Base-by-base conservation (phyloP, 2,329 filamentous ascomycete genomes). In the Emergomyces pasteurianus region DNA sequence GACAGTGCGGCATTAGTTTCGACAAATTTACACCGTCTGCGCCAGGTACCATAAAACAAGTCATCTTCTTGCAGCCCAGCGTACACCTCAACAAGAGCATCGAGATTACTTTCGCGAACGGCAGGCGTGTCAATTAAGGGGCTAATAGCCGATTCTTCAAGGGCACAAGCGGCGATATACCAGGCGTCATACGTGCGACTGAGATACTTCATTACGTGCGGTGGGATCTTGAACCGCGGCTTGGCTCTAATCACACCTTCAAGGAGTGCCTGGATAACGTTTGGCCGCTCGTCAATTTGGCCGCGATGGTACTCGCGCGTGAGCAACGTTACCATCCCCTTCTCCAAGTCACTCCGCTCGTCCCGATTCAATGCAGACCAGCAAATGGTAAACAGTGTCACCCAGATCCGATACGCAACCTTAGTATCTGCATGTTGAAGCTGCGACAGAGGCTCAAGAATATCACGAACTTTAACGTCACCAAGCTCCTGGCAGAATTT, bases 1-100 rank as follows among this genome's bases (percentile, higher is more conserved):
- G 94, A 99, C 8, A 99, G 79, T 1, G 92, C 94, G 16, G 94
- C 90, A 71, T 99, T 99, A 9, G 92, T 97, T 78, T 99, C 95
- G 6, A 99, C 88, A 70, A 96, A 99, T 66, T 96, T 90, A 72
- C 92, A 96, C 53, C 94, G 86, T 61, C 94, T 86, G 62, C 94
- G 86, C 94, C 94, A 99, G 0, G 92, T 95, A 9, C 94, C 94
- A 65, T 99, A 97, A 73, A 97, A 99, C 55, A 99, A 80, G 71
- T 99, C 94, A 58, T 97, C 92, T 72, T 99, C 95, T 69, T 95
- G 89, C 16, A 99, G 78, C 0, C 86, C 86, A 6, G 91, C 86
- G 70, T 99, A 99, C 2, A 97, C 80, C 70, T 97, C 92, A 9
- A 96, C 86, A n/a, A 99, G 78, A 0, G 94, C 94, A 74, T 99